Evolutionary conservation across 1,139 yeast species (phyloP), one percentile per base, ranked within the genome.

Genomic region (Meyerozyma elateridarum): DNA sequence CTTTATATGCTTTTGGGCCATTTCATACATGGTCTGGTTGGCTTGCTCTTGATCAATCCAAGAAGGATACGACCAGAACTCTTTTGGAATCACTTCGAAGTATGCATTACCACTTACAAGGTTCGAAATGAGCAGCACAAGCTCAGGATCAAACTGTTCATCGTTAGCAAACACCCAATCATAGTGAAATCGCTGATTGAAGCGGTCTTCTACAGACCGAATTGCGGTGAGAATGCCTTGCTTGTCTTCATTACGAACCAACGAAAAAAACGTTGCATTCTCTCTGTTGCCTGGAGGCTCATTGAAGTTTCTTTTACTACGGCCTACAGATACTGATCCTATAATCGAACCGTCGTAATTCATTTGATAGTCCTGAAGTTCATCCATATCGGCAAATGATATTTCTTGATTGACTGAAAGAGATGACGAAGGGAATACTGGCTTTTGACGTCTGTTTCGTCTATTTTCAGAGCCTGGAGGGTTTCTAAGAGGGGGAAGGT

Each of bases 131-230:
- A 57, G 48, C 5, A 46, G 48, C 31, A 62, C 66, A 50, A 79
- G 78, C 25, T 64, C 64, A 2, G 64, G 64, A 19, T 64, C 56
- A 44, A 79, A 79, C 5, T 71, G 74, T 37, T 65, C 59, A 41
- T 82, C 85, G 52, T 82, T 82, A 41, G 80, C 61, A 49, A 82
- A 82, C n/a, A 80, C 79, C 91, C 91, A 82, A 45, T 79, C 85
- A 53, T 82, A 82, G 46, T 78, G 73, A 53, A 56, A 81, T 35
- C 71, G 59, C 21, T 61, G 49, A 58, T 85, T 85, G 61, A 85
- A 85, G 30, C 91, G 67, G 47, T 75, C 79, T 58, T 85, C 89
- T 22, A 84, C 72, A 31, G 73, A 64, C 35, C 74, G 69, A 29
- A 85, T 76, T 4, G 93, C 75, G 31, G 64, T 68, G 12, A 80